phyloP scores from a whole-genome alignment of 2,329 filamentous ascomycete species.

The Diaporthe ampelina region DNA sequence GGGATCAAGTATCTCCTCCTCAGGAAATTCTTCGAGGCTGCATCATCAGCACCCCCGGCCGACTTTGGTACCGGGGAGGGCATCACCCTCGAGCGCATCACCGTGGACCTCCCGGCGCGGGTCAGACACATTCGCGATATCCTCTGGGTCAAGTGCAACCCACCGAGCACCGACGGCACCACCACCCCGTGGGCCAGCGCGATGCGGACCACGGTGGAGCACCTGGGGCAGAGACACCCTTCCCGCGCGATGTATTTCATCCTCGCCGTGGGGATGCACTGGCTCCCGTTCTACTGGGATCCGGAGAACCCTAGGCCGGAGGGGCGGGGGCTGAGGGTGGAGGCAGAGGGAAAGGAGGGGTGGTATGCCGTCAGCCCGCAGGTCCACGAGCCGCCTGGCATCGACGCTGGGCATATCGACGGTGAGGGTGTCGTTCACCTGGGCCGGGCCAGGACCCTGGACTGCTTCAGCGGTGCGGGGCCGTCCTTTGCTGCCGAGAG shows the following conservation, averaged over 20 bases:
- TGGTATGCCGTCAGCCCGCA: not conserved
- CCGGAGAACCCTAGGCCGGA: not conserved
- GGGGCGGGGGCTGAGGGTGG: not conserved
- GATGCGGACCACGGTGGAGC: not conserved
- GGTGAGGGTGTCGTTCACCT: not conserved
- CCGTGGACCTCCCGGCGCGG: not conserved
- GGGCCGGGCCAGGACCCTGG: not conserved
- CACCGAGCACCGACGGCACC: not conserved
- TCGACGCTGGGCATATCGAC: conserved; percentile 1
- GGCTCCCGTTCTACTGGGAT: conserved; percentile 14
- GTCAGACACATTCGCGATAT: not conserved
- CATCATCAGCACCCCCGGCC: not conserved
- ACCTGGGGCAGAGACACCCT: not conserved
- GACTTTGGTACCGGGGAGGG: not conserved
- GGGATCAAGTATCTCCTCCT: not conserved
- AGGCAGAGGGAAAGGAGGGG: not conserved
- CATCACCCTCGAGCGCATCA: not conserved
- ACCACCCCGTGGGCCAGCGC: not conserved
- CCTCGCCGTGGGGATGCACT: conserved; percentile 2
- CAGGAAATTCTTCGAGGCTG: not conserved
- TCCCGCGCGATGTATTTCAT: not conserved
- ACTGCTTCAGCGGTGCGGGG: not conserved
- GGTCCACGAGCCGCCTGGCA: not conserved
- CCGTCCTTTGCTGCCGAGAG: not conserved
- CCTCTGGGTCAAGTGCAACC: not conserved